A percentile compares a stretch with the other conserved stretches of the same genome.
These are phyloP conservation scores for Scleromitrula shiraiana DNA, from an alignment of 2,329 filamentous ascomycete species.

Conservation along the genomic window DNA sequence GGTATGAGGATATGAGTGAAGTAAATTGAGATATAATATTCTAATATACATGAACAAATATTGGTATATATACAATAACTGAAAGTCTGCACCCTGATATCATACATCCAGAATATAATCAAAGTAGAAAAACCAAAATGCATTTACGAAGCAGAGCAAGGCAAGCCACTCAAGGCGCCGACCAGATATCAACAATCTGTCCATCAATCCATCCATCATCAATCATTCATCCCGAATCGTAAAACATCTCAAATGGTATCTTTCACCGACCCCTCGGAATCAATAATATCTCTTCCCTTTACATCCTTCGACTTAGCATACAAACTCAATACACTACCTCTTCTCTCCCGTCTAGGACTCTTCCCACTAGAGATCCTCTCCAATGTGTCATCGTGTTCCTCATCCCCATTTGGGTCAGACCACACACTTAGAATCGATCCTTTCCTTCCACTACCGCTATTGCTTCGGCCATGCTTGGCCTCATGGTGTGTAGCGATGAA, in stretches of 20 bases:
- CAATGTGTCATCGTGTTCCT: background rate
- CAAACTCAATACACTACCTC: conserved; percentile 4
- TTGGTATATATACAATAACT: too few relatives aligned
- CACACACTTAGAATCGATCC: conserved; percentile 6
- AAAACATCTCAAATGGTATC: background rate
- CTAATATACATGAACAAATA: too few relatives aligned
- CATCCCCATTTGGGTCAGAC: conserved; percentile 1
- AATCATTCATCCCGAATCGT: too few relatives aligned
- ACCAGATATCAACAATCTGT: too few relatives aligned
- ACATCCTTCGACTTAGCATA: conserved; percentile 2
- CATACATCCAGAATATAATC: too few relatives aligned
- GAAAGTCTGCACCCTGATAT: too few relatives aligned
- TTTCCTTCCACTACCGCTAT: background rate
- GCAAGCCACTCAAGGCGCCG: too few relatives aligned
- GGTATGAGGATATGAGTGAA: too few relatives aligned
- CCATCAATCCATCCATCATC: too few relatives aligned
- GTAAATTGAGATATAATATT: too few relatives aligned
- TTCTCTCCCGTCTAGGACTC: background rate
- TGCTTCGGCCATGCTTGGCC: background rate
- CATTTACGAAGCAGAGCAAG: too few relatives aligned
- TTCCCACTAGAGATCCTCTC: conserved; percentile 2
- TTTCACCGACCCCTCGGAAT: background rate
- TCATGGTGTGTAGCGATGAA: conserved; percentile 4
- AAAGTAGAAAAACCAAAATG: too few relatives aligned
- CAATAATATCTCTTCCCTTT: conserved; percentile 2